phyloP scores from a whole-genome alignment of 768 basidiomycete species.

The Phallus indusiatus region DNA sequence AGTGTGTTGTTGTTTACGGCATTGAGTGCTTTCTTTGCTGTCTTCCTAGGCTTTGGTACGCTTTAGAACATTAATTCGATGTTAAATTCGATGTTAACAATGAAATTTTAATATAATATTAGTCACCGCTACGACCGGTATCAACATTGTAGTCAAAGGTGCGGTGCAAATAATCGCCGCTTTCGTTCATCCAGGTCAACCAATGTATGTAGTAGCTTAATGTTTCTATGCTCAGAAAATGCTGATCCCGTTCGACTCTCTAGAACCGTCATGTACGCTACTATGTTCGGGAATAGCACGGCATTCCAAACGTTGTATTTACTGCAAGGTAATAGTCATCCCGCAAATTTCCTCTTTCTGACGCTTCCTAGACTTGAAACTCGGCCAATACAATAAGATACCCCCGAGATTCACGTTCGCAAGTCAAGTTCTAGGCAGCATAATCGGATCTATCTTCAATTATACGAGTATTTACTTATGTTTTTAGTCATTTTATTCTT shows the following conservation, averaged over 20 bases:
- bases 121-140: constrained; percentile 28
- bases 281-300: constrained; percentile 43
- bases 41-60: constrained; percentile 36
- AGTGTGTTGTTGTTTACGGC: constrained; percentile 40
- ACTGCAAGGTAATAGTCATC: constrained; percentile 30
- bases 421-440: constrained; percentile 39
- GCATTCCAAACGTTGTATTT: constrained; percentile 44
- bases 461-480: constrained; percentile 30
- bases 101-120: constrained; percentile 18
- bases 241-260: too few species aligned
- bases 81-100: neutral
- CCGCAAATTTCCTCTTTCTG: constrained; percentile 7
- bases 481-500: neutral
- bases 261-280: constrained; percentile 49
- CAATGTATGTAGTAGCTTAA: constrained; percentile 35
- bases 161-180: constrained; percentile 42
- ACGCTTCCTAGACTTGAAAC: constrained; percentile 33
- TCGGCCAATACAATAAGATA: constrained; percentile 47
- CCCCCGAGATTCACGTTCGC: constrained; percentile 40
- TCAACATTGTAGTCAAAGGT: constrained; percentile 37
- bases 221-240: too few species aligned
- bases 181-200: constrained; percentile 39
- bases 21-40: constrained; percentile 22
- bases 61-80: neutral
- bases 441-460: constrained; percentile 43